Conservation (phyloP, 1,139 yeast species). For the Pichia sp. region DNA sequence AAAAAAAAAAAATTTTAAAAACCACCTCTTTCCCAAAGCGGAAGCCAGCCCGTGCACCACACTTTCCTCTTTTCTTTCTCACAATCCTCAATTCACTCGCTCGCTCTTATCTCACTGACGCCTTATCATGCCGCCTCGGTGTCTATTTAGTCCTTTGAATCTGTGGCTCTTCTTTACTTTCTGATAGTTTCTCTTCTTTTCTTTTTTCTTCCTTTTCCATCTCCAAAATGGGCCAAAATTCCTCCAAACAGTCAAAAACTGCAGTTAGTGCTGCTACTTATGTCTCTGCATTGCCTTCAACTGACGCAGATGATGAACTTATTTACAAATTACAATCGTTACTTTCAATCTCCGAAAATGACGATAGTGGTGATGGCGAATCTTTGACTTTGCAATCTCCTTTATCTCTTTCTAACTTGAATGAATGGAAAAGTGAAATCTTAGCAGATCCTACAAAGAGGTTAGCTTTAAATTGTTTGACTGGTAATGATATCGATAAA, state of each 20-base stretch:
- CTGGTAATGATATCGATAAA: constrained; percentile 43
- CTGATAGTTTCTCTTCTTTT: neutral
- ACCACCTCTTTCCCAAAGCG: constrained; percentile 4
- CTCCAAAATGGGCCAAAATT: constrained; percentile 24
- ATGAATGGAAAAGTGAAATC: constrained; percentile 48
- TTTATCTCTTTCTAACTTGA: constrained; percentile 33
- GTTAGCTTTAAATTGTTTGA: constrained; percentile 54
- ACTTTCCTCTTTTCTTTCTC: too few relatives aligned
- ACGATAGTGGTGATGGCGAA: constrained; percentile 1
- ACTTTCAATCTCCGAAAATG: constrained; percentile 8
- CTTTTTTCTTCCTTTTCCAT: neutral
- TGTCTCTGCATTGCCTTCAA: constrained; percentile 8
- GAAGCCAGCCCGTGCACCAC: constrained; percentile 6
- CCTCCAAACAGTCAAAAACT: constrained; percentile 19
- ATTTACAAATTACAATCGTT: constrained; percentile 27
- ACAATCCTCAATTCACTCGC: too few relatives aligned
- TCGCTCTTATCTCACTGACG: too few relatives aligned
- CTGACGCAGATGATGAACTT: constrained; percentile 27
- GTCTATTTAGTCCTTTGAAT: too few relatives aligned
- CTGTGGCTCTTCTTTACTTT: too few relatives aligned
- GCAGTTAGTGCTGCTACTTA: constrained; percentile 22
- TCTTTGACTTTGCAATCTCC: constrained; percentile 27
- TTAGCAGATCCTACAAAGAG: constrained; percentile 48
- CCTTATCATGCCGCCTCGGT: too few relatives aligned
- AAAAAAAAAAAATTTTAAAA: constrained; percentile 7